Percentiles rank a stretch among this genome's conserved stretches.
Conservation (phyloP, 2,329 filamentous ascomycete genomes). For the Gaeumannomyces tritici region DNA sequence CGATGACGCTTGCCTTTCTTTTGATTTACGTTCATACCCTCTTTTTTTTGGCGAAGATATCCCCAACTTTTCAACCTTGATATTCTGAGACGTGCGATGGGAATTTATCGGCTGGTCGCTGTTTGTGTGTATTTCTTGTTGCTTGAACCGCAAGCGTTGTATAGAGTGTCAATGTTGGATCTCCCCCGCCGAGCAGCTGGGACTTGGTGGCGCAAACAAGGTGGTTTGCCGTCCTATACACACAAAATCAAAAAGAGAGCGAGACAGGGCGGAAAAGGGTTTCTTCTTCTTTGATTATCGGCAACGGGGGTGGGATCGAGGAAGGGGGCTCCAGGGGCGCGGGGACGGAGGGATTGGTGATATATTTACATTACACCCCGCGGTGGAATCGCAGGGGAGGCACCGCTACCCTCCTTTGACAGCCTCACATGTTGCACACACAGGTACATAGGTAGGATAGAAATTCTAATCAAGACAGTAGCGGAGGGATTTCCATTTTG, state of each 20-base stretch:
- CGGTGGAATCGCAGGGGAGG: not conserved
- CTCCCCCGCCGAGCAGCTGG: not conserved
- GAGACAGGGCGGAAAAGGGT: not conserved
- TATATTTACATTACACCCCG: not conserved
- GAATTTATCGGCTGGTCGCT: not conserved
- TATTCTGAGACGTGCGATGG: not conserved
- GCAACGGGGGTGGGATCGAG: not conserved
- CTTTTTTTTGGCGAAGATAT: slow-evolving; percentile 1
- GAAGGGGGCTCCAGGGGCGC: not conserved
- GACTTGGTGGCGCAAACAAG: not conserved
- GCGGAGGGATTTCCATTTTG: not conserved
- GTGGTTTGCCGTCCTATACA: not conserved
- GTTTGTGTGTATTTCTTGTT: not conserved
- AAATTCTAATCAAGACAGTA: not conserved
- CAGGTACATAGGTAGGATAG: not conserved
- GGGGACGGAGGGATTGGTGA: not conserved
- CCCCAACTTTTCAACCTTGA: not conserved
- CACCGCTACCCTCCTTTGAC: not conserved
- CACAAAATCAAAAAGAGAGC: not conserved
- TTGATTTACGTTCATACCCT: not conserved
- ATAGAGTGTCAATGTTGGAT: slow-evolving; percentile 2
- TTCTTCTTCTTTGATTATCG: not conserved
- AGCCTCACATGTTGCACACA: not conserved
- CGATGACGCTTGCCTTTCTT: not conserved
- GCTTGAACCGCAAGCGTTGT: slow-evolving; percentile 4